Conservation (phyloP, 2,329 filamentous ascomycete genomes). For the Stromatinia cepivora region DNA sequence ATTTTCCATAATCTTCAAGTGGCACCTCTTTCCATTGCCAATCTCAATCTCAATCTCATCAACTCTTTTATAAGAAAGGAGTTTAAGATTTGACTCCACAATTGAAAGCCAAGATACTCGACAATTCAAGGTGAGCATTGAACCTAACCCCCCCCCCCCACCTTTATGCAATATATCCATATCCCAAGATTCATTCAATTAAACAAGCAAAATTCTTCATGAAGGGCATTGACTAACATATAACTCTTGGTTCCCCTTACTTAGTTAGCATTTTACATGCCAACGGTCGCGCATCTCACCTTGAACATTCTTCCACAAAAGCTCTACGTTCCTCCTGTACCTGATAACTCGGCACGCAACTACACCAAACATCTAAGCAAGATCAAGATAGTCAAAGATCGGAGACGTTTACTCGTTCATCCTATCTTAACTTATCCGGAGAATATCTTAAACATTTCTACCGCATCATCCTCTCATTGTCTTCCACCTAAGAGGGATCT, state of each 20-base stretch:
- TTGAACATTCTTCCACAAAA: conserved; percentile 26
- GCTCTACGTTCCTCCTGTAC: conserved; percentile 33
- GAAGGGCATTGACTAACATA: conserved; percentile 34
- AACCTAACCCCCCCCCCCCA: background rate
- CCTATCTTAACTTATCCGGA: conserved; percentile 34
- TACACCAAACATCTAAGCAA: conserved; percentile 26
- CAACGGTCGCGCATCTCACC: conserved; percentile 37
- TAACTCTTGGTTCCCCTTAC: conserved; percentile 33
- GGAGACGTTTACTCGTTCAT: conserved; percentile 45
- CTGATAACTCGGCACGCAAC: conserved; percentile 33
- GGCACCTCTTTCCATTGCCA: conserved; percentile 9
- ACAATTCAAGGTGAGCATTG: conserved; percentile 21
- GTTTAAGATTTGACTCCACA: conserved; percentile 25
- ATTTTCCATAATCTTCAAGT: conserved; percentile 16
- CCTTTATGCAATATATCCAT: conserved; percentile 8
- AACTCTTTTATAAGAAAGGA: conserved; percentile 15
- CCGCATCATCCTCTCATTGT: conserved; percentile 5
- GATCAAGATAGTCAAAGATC: conserved; percentile 31
- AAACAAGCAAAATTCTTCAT: conserved; percentile 1
- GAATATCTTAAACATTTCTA: conserved; percentile 22
- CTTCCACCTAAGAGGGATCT: conserved; percentile 32
- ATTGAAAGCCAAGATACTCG: conserved; percentile 23
- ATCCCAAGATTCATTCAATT: background rate
- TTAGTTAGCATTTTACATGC: conserved; percentile 39
- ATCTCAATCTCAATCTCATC: conserved; percentile 16